These are phyloP conservation scores for Wallacemonas sp. DNA, from an alignment of 208 protist species.

Conservation along the genomic window DNA sequence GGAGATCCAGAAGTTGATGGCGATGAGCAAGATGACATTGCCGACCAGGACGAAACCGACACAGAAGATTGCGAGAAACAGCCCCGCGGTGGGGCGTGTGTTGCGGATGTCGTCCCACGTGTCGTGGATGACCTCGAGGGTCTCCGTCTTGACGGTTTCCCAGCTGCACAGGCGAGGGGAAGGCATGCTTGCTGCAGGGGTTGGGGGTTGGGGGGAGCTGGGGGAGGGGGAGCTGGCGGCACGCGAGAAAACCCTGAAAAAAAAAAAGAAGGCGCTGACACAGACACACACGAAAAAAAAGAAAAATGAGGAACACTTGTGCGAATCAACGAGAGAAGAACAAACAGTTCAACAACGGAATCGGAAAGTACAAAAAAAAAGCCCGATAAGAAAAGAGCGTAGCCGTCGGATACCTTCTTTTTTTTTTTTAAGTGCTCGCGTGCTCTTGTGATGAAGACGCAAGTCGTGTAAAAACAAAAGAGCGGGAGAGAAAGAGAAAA, in stretches of 20 bases:
- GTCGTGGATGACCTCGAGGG: not conserved
- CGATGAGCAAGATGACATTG: slow-evolving; percentile 74
- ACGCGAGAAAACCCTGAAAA: not conserved
- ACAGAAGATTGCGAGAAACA: slow-evolving; percentile 71
- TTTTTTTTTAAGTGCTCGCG: slow-evolving; percentile 12
- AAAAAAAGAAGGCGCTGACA: slow-evolving; percentile 15
- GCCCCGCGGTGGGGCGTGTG: slow-evolving; percentile 18
- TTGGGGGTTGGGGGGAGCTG: not conserved
- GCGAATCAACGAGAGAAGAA: no score
- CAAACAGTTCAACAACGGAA: no score
- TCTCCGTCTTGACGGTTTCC: slow-evolving; percentile 26
- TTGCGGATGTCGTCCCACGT: slow-evolving; percentile 38
- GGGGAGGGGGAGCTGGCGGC: not conserved
- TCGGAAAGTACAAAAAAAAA: not conserved
- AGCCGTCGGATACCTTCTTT: not conserved
- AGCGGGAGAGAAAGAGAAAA: not conserved
- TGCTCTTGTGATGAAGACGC: not conserved
- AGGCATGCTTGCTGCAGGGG: not conserved
- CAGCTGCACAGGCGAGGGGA: not conserved
- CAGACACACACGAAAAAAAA: not conserved
- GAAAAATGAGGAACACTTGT: not conserved
- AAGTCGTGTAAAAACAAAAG: slow-evolving; percentile 14
- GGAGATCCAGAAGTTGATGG: slow-evolving; percentile 75
- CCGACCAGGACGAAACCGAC: slow-evolving; percentile 65
- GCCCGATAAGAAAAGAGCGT: not conserved